Conservation (phyloP, 73 alveolate species). For the Paramecium sonneborni region DNA sequence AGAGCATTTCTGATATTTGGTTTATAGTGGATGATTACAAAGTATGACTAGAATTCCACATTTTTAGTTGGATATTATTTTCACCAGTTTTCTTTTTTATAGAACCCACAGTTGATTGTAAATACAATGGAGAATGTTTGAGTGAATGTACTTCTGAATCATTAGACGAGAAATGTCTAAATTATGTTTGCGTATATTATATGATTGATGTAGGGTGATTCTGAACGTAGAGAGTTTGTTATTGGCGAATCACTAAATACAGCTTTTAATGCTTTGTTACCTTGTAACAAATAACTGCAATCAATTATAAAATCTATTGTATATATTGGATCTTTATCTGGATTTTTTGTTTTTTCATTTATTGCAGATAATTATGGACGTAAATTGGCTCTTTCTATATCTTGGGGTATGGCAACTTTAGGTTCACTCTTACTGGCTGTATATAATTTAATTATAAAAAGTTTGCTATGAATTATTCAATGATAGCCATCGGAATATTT, state of each 20-base stretch:
- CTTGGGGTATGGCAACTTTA: conserved; percentile 54
- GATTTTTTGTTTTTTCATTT: conserved; percentile 62
- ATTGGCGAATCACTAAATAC: conserved; percentile 32
- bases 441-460: not conserved
- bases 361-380: conserved; percentile 66
- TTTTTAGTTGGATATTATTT: conserved; percentile 47
- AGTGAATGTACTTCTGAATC: not conserved
- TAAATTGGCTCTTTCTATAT: conserved; percentile 24
- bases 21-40: conserved; percentile 49
- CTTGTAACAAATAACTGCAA: not conserved
- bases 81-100: conserved; percentile 49
- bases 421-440: conserved; percentile 17
- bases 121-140: not conserved
- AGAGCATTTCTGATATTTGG: conserved; percentile 59
- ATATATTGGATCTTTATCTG: conserved; percentile 54
- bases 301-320: not conserved
- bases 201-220: not conserved
- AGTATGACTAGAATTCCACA: not conserved
- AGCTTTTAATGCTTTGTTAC: conserved; percentile 37
- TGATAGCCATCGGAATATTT: conserved; percentile 53
- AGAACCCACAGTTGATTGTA: conserved; percentile 21
- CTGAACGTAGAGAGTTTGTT: not conserved
- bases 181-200: not conserved
- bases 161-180: not conserved
- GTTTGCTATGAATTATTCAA: conserved; percentile 38